Evolutionary conservation across 345 rosid species (phyloP), one percentile per base, ranked within the genome.

Genomic region (Pugionium dolabratum): DNA sequence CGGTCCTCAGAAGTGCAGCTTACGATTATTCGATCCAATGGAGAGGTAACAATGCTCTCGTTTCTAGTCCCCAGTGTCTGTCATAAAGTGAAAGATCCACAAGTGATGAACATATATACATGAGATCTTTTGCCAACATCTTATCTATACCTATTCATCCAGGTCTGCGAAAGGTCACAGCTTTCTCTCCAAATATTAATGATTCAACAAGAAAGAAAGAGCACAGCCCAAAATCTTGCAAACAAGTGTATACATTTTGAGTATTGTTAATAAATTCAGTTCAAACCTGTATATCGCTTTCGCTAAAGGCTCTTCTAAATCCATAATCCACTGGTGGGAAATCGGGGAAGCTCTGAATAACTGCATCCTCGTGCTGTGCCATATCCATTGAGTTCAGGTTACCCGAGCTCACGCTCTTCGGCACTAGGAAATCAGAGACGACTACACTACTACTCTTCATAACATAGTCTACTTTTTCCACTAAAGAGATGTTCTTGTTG

Each of bases 241-340:
- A 29, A 47, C 64, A 57, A 4, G 45, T 0, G 48, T 46, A 28
- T 28, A 54, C 5, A 53, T 8, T 1, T 7, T 36, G 31, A 7
- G 18, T 18, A 18, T 0, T 45, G 0, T 0, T 48, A 11, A 6
- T 9, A 29, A 49, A 35, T 52, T 51, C 1, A 37, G 29, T 74
- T 69, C 45, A 0, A 64, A 94, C 99, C 97, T 94, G 75, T 40
- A 94, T 94, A 64, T 90, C 99, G 64, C 95, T 91, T 50, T 90
- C 99, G n/a, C 99, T 90, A 52, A 71, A 90, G 55, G 99, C 91
- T 78, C 97, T 82, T 64, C 99, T 75, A 87, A 90, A 84, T 53
- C 95, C 92, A 51, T 84, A 78, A 79, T 90, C 95, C 76, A 82
- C 46, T 52, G 70, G 82, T 1, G 84, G 63, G 54, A 81, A 78